Percentiles rank a stretch among this genome's conserved stretches.
phyloP scores from a whole-genome alignment of 2,329 filamentous ascomycete species.

The Colletotrichum sansevieriae region DNA sequence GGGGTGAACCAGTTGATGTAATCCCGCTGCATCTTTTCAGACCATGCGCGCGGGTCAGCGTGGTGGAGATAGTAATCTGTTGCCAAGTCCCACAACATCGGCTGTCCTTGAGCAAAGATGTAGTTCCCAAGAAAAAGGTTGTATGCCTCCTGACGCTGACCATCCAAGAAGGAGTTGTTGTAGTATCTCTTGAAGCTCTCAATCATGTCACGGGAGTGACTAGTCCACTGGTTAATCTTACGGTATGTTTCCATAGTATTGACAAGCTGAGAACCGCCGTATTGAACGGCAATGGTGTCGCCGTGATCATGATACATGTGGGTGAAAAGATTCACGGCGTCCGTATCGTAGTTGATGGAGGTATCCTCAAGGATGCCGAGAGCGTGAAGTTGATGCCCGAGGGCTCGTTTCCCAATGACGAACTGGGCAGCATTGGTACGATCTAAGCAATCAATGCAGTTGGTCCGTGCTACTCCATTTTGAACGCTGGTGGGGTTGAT shows the following conservation, averaged over 20 bases:
- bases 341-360: conserved; percentile 90
- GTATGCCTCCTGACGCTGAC: conserved; percentile 97
- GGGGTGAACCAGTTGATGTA: conserved; percentile 94
- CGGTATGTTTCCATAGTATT: conserved; percentile 99
- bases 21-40: conserved; percentile 70
- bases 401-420: conserved; percentile 93
- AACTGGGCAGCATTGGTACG: conserved; percentile 98
- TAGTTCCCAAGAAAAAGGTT: conserved; percentile 98
- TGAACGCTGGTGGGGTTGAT: conserved; percentile 78
- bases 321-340: conserved; percentile 95
- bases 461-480: conserved; percentile 93
- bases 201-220: conserved; percentile 97
- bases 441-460: conserved; percentile 98
- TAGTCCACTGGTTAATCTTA: conserved; percentile 99
- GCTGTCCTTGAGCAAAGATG: conserved; percentile 86
- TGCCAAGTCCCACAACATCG: conserved; percentile 95
- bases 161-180: conserved; percentile 97
- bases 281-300: conserved; percentile 97
- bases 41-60: conserved; percentile 81
- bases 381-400: conserved; percentile 92
- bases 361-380: conserved; percentile 87
- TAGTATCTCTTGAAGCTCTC: conserved; percentile 99
- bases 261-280: conserved; percentile 95
- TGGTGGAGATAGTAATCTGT: conserved; percentile 98
- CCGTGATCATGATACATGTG: conserved; percentile 99